Evolutionary conservation across 2,329 filamentous ascomycete species (phyloP), one percentile per base, ranked within the genome.

Genomic region (Neofusicoccum sp.): DNA sequence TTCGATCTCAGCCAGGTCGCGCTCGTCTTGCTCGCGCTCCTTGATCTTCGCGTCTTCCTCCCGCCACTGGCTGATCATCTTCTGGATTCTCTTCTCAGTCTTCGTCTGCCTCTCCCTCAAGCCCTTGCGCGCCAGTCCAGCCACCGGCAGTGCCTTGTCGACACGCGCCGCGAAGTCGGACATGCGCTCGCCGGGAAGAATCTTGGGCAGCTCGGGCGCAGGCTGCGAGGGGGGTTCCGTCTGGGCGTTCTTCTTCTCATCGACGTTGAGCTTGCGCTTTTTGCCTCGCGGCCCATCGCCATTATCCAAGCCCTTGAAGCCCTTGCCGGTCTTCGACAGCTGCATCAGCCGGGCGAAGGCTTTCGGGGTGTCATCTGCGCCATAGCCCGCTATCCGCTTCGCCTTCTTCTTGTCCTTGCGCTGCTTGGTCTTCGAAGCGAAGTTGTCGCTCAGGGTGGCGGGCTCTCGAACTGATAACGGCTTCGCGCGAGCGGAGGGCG

Each of bases 341-440:
- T 89, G 86, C 89, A 98, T 95, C 64, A 98, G 78, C 11, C 92
- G 87, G 63, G 86, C 85, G 75, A 99, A 99, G 1, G 89, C 91
- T 66, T 91, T 89, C 0, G 95, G 95, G 1, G 90, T 93, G 76
- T 98, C 95, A 72, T 96, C 87, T 40, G 83, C 74, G 36, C 79
- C 76, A 81, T 87, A 76, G 77, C 78, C 71, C 75, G 80, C 68
- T 78, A 84, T 69, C 65, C 73, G 43, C 67, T 73, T 61, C 58
- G 31, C 45, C 64, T 68, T 62, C 58, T 72, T 68, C 57, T 70
- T 75, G 63, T 63, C 71, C 63, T 73, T 76, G 63, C 69, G 68
- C 65, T 75, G 75, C 58, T 70, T 74, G 57, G 63, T 65, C 48
- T 70, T 72, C 62, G 69, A 70, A 14, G 69, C 60, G 30, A 64